A percentile compares a stretch with the other conserved stretches of the same genome.
These are phyloP conservation scores for Metarhizium rileyi DNA, from an alignment of 2,329 filamentous ascomycete species.

Conservation along the genomic window DNA sequence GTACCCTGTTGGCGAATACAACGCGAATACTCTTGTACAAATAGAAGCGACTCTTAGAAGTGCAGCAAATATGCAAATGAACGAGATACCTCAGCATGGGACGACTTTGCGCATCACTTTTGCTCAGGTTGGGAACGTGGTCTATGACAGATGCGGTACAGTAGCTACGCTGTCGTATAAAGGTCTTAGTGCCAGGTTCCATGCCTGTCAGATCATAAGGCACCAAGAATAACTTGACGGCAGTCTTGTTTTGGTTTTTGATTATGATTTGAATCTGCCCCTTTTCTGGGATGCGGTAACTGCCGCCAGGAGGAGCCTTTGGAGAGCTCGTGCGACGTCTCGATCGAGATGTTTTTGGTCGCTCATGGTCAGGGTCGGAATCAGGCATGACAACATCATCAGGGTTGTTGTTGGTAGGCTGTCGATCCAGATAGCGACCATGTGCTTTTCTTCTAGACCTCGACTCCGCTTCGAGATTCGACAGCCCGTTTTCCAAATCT, in stretches of 20 bases:
- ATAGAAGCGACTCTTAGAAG: constrained; percentile 73
- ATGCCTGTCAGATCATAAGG: constrained; percentile 90
- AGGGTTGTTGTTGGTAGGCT: constrained; percentile 18
- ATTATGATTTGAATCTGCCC: constrained; percentile 95
- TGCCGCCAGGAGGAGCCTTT: constrained; percentile 67
- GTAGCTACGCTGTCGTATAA: constrained; percentile 88
- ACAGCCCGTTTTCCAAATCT: constrained; percentile 74
- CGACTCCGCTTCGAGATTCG: constrained; percentile 38
- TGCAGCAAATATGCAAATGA: constrained; percentile 87
- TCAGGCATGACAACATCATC: constrained; percentile 12
- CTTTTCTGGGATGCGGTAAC: constrained; percentile 87
- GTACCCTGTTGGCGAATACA: constrained; percentile 92
- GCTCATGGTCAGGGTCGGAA: constrained; percentile 19
- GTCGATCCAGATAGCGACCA: constrained; percentile 31
- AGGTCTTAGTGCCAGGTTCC: constrained; percentile 90
- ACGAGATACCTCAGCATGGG: constrained; percentile 82
- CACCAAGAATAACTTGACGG: constrained; percentile 89
- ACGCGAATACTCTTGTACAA: constrained; percentile 88
- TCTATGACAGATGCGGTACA: constrained; percentile 80
- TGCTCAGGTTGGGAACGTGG: constrained; percentile 31
- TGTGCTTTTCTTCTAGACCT: constrained; percentile 40
- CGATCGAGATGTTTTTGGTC: constrained; percentile 19
- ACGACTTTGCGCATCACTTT: constrained; percentile 33
- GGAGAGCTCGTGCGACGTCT: constrained; percentile 45
- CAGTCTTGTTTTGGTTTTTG: constrained; percentile 97